Percentiles rank a stretch among this genome's conserved stretches.
phyloP scores from a whole-genome alignment of 2,329 filamentous ascomycete species.

The Exophiala xenobiotica region DNA sequence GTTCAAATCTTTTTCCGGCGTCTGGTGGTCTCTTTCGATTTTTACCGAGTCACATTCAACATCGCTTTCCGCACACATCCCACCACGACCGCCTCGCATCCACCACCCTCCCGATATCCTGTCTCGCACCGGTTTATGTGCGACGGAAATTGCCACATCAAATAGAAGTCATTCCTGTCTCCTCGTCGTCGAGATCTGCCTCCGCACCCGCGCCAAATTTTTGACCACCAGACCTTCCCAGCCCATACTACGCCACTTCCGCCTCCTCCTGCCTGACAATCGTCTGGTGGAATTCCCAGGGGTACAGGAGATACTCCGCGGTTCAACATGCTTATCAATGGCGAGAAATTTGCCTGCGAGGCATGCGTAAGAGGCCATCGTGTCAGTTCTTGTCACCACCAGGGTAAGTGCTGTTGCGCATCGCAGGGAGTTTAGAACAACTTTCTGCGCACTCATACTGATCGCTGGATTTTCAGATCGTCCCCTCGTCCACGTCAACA shows the following conservation, averaged over 20 bases:
- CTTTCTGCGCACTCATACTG: conserved; percentile 11
- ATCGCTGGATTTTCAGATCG: conserved; percentile 62
- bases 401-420: conserved; percentile 63
- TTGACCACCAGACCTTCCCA: neutral
- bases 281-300: neutral
- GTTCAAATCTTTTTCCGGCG: conserved; percentile 13
- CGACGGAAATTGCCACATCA: neutral
- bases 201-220: neutral
- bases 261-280: neutral
- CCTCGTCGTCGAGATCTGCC: neutral
- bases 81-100: conserved; percentile 4
- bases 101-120: neutral
- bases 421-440: conserved; percentile 8
- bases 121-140: conserved; percentile 1
- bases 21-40: conserved; percentile 17
- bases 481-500: conserved; percentile 89
- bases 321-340: conserved; percentile 73
- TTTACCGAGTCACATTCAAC: conserved; percentile 6
- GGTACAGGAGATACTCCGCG: neutral
- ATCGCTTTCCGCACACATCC: conserved; percentile 10
- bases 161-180: neutral
- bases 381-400: conserved; percentile 97
- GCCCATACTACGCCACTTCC: neutral
- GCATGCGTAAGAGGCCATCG: conserved; percentile 97
- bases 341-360: conserved; percentile 97